These are phyloP conservation scores for Acacia confusa DNA, from an alignment of 306 rosid species.

Conservation along the genomic window DNA sequence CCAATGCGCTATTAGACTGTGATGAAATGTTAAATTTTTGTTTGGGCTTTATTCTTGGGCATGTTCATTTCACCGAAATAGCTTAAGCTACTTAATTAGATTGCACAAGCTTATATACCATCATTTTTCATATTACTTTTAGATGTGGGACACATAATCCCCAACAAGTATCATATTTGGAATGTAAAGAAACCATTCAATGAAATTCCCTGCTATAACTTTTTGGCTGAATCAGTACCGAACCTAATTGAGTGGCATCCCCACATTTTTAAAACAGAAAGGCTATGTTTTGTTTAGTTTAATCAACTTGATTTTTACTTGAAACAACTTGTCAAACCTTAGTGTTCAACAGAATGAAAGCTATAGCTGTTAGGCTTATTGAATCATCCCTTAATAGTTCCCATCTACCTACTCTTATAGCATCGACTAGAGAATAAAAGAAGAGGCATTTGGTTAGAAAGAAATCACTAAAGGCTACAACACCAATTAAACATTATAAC, in stretches of 20 bases:
- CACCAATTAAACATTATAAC: slow-evolving; percentile 33
- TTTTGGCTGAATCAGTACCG: slow-evolving; percentile 1
- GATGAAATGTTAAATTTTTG: neutral
- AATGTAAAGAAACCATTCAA: neutral
- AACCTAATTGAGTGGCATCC: slow-evolving; percentile 22
- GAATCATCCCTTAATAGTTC: no score
- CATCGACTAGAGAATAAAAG: neutral
- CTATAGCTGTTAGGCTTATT: no score
- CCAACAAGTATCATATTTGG: neutral
- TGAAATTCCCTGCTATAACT: neutral
- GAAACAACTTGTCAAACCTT: no score
- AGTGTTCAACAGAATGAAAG: no score
- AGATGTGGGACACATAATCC: no score
- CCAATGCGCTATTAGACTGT: neutral
- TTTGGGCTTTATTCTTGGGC: neutral
- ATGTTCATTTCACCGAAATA: neutral
- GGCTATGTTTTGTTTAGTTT: no score
- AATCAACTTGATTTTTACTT: no score
- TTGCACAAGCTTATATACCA: no score
- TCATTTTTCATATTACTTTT: no score
- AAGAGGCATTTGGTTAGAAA: slow-evolving; percentile 21
- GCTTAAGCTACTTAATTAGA: no score
- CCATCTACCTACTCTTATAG: slow-evolving; percentile 7
- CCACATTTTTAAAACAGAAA: no score
- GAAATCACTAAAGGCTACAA: slow-evolving; percentile 33